A percentile compares a stretch with the other conserved stretches of the same genome.
These are phyloP conservation scores for Pseudogymnoascus sp. DNA, from an alignment of 2,329 filamentous ascomycete genomes.

Conservation along the genomic window DNA sequence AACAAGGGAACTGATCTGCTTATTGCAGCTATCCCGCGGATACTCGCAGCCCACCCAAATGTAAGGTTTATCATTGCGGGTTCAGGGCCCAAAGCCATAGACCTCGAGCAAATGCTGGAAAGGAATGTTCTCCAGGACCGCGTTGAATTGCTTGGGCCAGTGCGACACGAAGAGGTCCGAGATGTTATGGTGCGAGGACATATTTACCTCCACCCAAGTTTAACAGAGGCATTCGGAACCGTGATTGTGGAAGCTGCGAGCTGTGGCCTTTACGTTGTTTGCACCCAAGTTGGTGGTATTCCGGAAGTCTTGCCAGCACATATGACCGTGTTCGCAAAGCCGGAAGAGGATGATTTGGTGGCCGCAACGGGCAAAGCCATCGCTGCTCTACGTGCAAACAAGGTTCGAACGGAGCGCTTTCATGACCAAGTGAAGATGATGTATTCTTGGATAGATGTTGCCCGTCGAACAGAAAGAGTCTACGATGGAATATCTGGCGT, in stretches of 20 bases:
- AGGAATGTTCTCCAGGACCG: slow-evolving; percentile 89
- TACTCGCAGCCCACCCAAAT: slow-evolving; percentile 81
- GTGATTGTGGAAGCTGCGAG: slow-evolving; percentile 96
- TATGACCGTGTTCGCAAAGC: slow-evolving; percentile 97
- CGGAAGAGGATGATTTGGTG: slow-evolving; percentile 92
- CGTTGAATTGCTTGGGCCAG: slow-evolving; percentile 83
- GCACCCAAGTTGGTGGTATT: slow-evolving; percentile 92
- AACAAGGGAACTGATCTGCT: slow-evolving; percentile 97
- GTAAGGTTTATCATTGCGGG: slow-evolving; percentile 96
- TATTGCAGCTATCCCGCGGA: slow-evolving; percentile 91
- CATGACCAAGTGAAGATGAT: slow-evolving; percentile 96
- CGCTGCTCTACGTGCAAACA: slow-evolving; percentile 73
- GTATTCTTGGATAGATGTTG: slow-evolving; percentile 98
- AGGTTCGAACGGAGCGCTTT: slow-evolving; percentile 85
- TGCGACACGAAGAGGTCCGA: slow-evolving; percentile 92
- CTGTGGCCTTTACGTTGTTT: slow-evolving; percentile 93
- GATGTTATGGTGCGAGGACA: slow-evolving; percentile 97
- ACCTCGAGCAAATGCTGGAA: slow-evolving; percentile 97
- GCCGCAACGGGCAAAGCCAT: slow-evolving; percentile 86
- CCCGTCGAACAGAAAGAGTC: slow-evolving; percentile 85
- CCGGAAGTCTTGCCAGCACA: slow-evolving; percentile 91
- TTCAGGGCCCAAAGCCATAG: slow-evolving; percentile 92
- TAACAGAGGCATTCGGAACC: slow-evolving; percentile 96
- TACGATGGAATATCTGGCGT: slow-evolving; percentile 88
- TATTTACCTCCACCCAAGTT: slow-evolving; percentile 89